Percentiles rank a stretch among this genome's conserved stretches.
Evolutionary conservation across 768 basidiomycete species (phyloP).

Genomic region (Collybia mongolica): DNA sequence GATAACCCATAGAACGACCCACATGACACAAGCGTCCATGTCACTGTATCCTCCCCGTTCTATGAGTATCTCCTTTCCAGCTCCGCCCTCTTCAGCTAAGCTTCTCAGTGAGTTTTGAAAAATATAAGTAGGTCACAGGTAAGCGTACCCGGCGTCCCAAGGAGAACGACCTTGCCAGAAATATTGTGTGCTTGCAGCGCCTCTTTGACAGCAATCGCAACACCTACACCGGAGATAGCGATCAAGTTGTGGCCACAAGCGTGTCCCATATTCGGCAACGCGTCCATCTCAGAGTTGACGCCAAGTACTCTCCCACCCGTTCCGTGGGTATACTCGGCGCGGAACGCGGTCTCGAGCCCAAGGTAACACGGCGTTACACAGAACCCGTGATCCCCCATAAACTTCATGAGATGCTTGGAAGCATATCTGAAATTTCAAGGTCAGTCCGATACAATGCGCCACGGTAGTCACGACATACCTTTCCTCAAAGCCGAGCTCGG

Average conservation of each 20-base stretch:
- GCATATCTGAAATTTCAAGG: constrained; percentile 49
- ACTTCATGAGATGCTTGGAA: constrained; percentile 65
- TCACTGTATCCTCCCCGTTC: constrained; percentile 75
- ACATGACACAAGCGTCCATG: constrained; percentile 85
- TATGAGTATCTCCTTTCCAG: constrained; percentile 74
- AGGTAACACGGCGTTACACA: constrained; percentile 69
- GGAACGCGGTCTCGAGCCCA: constrained; percentile 74
- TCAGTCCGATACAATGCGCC: constrained; percentile 3
- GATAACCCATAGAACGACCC: constrained; percentile 10
- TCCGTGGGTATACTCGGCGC: constrained; percentile 65
- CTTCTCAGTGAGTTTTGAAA: background rate
- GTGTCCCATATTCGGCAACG: constrained; percentile 54
- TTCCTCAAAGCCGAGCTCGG: constrained; percentile 68
- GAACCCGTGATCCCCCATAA: constrained; percentile 70
- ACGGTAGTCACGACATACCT: constrained; percentile 35
- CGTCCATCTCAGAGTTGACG: constrained; percentile 81
- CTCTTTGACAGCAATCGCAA: constrained; percentile 70
- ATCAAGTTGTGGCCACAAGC: constrained; percentile 86
- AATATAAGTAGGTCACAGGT: too few species aligned
- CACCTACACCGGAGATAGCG: constrained; percentile 72
- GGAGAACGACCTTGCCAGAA: constrained; percentile 65
- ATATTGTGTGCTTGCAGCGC: constrained; percentile 63
- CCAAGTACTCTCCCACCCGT: constrained; percentile 65
- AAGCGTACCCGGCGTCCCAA: constrained; percentile 70
- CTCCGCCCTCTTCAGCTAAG: constrained; percentile 75